These are phyloP conservation scores for Chalciporus pseudorubinellus DNA, from an alignment of 768 basidiomycete species.

Conservation along the genomic window DNA sequence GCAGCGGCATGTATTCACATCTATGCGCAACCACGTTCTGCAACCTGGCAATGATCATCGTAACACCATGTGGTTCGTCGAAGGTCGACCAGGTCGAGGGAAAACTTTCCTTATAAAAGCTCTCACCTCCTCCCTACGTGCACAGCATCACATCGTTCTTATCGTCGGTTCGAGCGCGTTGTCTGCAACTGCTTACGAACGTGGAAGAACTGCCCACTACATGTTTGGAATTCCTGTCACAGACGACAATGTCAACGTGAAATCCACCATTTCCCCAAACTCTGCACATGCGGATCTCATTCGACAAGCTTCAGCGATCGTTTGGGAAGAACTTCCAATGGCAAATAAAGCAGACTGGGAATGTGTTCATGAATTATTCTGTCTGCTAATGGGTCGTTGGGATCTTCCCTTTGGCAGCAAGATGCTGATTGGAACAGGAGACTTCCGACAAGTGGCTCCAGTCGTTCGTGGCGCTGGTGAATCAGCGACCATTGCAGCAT, in stretches of 20 bases:
- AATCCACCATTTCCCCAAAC: constrained; percentile 29
- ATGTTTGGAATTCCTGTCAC: constrained; percentile 36
- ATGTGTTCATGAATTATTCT: constrained; percentile 36
- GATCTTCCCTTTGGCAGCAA: constrained; percentile 38
- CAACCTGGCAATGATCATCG: not conserved
- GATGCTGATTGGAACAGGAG: constrained; percentile 35
- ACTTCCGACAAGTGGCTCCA: constrained; percentile 42
- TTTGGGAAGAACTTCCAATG: constrained; percentile 47
- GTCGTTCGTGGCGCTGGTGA: constrained; percentile 33
- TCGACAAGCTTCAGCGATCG: constrained; percentile 26
- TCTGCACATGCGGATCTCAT: constrained; percentile 35
- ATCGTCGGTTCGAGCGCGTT: constrained; percentile 13
- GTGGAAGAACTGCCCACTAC: constrained; percentile 38
- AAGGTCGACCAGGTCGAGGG: constrained; percentile 41
- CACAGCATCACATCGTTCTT: constrained; percentile 29
- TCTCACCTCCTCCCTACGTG: constrained; percentile 32
- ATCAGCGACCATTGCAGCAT: constrained; percentile 33
- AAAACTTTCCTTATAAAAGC: constrained; percentile 39
- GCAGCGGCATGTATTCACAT: not conserved
- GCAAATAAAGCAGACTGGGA: constrained; percentile 33
- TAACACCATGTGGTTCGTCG: constrained; percentile 23
- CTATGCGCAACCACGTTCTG: not conserved
- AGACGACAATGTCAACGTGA: constrained; percentile 31
- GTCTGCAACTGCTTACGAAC: constrained; percentile 37
- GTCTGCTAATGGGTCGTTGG: not conserved